Evolutionary conservation across 31 red algal species (phyloP).

Genomic region (Asparagopsis taxiformis): DNA sequence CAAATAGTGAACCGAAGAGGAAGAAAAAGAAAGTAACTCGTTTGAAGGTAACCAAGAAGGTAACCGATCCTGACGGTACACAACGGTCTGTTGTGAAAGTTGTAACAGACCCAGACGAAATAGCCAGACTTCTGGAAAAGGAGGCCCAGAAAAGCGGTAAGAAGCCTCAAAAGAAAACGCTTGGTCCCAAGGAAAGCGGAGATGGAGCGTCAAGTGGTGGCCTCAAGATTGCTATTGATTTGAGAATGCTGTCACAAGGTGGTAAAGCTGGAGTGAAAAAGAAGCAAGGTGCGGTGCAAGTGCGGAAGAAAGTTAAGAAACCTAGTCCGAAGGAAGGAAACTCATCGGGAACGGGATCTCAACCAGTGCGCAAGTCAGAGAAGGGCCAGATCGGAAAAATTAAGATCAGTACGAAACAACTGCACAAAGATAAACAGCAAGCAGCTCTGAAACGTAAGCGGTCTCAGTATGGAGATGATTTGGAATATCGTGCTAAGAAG

Average conservation of each 20-base stretch:
- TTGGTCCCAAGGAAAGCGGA: neutral
- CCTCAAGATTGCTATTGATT: conserved; percentile 68
- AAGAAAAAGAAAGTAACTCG: conserved; percentile 62
- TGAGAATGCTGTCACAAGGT: conserved; percentile 38
- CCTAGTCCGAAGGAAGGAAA: neutral
- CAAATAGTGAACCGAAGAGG: conserved; percentile 22
- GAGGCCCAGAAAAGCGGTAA: conserved; percentile 22
- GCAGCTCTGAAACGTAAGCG: conserved; percentile 67
- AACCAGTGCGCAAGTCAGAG: neutral
- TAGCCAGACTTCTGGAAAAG: conserved; percentile 21
- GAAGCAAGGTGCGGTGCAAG: conserved; percentile 14
- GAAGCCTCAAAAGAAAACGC: conserved; percentile 23
- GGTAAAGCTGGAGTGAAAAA: conserved; percentile 3
- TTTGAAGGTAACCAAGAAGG: conserved; percentile 62
- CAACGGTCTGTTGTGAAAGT: conserved; percentile 19
- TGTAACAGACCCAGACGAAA: conserved; percentile 68
- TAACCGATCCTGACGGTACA: conserved; percentile 50
- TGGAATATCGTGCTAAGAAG: conserved; percentile 71
- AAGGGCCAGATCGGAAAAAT: conserved; percentile 72
- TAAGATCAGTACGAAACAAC: conserved; percentile 77
- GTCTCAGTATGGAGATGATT: conserved; percentile 82
- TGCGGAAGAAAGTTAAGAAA: conserved; percentile 19
- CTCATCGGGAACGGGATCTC: neutral
- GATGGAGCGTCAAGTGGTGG: conserved; percentile 23
- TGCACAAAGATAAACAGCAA: conserved; percentile 57